Percentiles rank a stretch among this genome's conserved stretches.
These are phyloP conservation scores for Plasmodium inui DNA, from an alignment of 169 alveolate genomes.

Conservation along the genomic window DNA sequence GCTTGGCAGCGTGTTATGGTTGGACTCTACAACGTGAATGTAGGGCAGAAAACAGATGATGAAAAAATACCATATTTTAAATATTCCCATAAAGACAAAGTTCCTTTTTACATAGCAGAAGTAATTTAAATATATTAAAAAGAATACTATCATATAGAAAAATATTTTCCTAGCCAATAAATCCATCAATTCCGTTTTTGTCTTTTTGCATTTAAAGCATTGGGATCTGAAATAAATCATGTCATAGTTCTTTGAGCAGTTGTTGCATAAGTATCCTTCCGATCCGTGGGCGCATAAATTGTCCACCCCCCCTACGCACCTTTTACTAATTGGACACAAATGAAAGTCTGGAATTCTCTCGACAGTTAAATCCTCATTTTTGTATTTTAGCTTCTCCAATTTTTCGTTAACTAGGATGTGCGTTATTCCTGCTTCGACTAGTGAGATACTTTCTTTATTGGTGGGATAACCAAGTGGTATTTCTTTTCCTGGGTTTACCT, in stretches of 20 bases:
- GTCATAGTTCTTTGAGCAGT: slow-evolving; percentile 70
- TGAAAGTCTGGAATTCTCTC: slow-evolving; percentile 74
- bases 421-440: not conserved
- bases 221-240: slow-evolving; percentile 40
- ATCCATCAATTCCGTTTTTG: slow-evolving; percentile 37
- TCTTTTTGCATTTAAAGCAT: slow-evolving; percentile 47
- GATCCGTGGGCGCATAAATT: slow-evolving; percentile 82
- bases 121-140: slow-evolving; percentile 65
- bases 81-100: slow-evolving; percentile 57
- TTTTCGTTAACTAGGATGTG: slow-evolving; percentile 47
- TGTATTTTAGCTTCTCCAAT: slow-evolving; percentile 45
- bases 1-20: not conserved
- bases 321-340: slow-evolving; percentile 61
- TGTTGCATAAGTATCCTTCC: slow-evolving; percentile 83
- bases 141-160: slow-evolving; percentile 43
- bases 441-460: not conserved
- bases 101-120: slow-evolving; percentile 70
- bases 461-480: not conserved
- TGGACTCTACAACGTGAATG: slow-evolving; percentile 32
- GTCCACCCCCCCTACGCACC: slow-evolving; percentile 51
- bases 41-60: slow-evolving; percentile 66
- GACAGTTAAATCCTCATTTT: slow-evolving; percentile 25
- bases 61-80: slow-evolving; percentile 73
- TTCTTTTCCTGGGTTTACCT: not conserved
- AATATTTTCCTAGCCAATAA: slow-evolving; percentile 24